Conservation (phyloP, 2,329 filamentous ascomycete species). For the Microascus cirrosus region DNA sequence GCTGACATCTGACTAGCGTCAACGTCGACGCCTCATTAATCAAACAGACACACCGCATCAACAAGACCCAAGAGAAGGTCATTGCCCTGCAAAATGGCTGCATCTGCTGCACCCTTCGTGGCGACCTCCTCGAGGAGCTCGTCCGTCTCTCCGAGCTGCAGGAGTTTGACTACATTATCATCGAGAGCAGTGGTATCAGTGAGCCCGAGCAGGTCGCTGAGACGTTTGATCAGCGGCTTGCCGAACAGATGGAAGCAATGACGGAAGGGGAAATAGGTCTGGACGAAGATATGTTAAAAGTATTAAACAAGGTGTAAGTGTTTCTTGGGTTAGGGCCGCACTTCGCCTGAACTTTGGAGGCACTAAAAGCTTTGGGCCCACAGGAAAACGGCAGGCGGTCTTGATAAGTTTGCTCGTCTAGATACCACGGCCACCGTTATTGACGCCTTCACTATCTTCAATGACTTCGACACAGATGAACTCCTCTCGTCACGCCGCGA, state of each 20-base stretch:
- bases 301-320: constrained; percentile 23
- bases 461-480: constrained; percentile 61
- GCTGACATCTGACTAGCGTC: constrained; percentile 23
- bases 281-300: constrained; percentile 21
- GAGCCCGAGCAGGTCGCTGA: constrained; percentile 66
- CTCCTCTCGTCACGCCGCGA: constrained; percentile 53
- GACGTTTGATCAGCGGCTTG: constrained; percentile 52
- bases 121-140: constrained; percentile 59
- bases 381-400: constrained; percentile 44
- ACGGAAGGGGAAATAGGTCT: constrained; percentile 18
- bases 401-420: constrained; percentile 54
- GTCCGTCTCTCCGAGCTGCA: constrained; percentile 47
- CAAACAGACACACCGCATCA: constrained; percentile 41
- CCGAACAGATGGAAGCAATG: constrained; percentile 29
- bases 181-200: constrained; percentile 55
- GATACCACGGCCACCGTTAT: constrained; percentile 65
- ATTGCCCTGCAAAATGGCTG: constrained; percentile 63
- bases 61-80: constrained; percentile 50
- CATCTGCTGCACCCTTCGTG: constrained; percentile 65
- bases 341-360: background rate
- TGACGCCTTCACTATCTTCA: constrained; percentile 61
- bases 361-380: background rate
- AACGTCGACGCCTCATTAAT: constrained; percentile 57
- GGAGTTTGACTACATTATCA: constrained; percentile 51
- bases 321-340: background rate